Evolutionary conservation across 306 rosid genomes (phyloP).

Genomic region (Gillenia trifoliata): DNA sequence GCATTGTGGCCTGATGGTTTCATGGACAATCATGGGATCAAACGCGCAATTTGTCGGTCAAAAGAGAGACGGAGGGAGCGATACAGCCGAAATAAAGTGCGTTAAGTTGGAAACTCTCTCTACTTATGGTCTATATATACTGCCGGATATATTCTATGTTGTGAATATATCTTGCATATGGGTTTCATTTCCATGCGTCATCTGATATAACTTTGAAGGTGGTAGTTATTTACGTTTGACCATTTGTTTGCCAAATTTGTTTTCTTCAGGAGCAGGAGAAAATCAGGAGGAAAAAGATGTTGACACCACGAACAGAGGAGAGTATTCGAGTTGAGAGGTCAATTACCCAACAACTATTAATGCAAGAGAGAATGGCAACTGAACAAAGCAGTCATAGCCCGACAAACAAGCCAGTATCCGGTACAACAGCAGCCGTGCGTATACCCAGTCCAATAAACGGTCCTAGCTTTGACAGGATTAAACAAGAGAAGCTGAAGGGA

Average conservation of each 20-base stretch:
- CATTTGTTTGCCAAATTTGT: background rate
- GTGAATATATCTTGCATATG: background rate
- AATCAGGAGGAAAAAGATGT: slow-evolving; percentile 70
- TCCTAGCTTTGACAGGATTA: slow-evolving; percentile 33
- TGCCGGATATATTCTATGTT: background rate
- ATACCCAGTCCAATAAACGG: slow-evolving; percentile 52
- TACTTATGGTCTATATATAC: background rate
- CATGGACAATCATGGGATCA: slow-evolving; percentile 99
- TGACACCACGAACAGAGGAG: slow-evolving; percentile 59
- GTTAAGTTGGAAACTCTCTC: background rate
- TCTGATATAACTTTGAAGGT: background rate
- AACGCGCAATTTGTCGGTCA: slow-evolving; percentile 86
- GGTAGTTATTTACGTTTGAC: background rate
- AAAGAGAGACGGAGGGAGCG: slow-evolving; percentile 80
- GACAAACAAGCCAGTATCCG: slow-evolving; percentile 42
- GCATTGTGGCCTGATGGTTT: slow-evolving; percentile 85
- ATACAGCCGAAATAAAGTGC: slow-evolving; percentile 63
- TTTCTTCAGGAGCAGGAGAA: slow-evolving; percentile 62
- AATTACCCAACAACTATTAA: slow-evolving; percentile 44
- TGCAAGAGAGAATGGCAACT: slow-evolving; percentile 47
- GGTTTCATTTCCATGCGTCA: background rate
- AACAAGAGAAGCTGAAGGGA: slow-evolving; percentile 69
- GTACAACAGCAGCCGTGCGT: slow-evolving; percentile 33
- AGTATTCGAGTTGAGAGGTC: slow-evolving; percentile 47
- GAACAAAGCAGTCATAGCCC: slow-evolving; percentile 55